phyloP scores from a whole-genome alignment of 139 green algal species.

The Closterium sp. region DNA sequence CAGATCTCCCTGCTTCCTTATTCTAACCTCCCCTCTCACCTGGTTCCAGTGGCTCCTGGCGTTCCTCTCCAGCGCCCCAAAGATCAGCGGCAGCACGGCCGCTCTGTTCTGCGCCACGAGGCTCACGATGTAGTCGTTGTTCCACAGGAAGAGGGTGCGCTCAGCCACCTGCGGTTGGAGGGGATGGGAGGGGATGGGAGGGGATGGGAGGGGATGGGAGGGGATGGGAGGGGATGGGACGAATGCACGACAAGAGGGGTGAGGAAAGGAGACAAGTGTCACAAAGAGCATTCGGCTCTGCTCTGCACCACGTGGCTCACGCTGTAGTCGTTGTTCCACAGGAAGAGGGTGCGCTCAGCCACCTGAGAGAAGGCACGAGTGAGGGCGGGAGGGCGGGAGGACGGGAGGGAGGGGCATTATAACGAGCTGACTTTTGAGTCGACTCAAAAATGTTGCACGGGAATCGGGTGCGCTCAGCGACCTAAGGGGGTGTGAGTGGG shows the following conservation, averaged over 20 bases:
- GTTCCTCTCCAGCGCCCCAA: conserved; percentile 83
- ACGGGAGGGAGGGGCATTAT: too few species aligned
- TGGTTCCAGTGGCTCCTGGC: conserved; percentile 92
- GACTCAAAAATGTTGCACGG: too few species aligned
- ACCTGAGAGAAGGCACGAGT: conserved; percentile 68
- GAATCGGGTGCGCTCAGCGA: too few species aligned
- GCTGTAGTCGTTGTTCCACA: conserved; percentile 99
- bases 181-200: background rate
- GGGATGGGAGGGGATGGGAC: too few species aligned
- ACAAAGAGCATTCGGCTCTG: too few species aligned
- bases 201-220: background rate
- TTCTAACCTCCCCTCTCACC: conserved; percentile 1
- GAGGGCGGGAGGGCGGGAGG: too few species aligned
- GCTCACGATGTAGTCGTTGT: conserved; percentile 99
- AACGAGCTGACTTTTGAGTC: too few species aligned
- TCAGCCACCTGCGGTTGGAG: background rate
- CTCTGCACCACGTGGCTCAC: conserved; percentile 87
- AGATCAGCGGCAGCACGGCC: conserved; percentile 85
- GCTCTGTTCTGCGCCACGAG: conserved; percentile 83
- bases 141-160: conserved; percentile 69
- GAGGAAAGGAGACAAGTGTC: too few species aligned
- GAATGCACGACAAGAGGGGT: too few species aligned
- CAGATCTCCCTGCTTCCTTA: too few species aligned
- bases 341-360: conserved; percentile 92
- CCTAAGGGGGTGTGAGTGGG: too few species aligned